These are phyloP conservation scores for Curvularia sp. DNA, from an alignment of 2,329 filamentous ascomycete genomes.

Conservation along the genomic window DNA sequence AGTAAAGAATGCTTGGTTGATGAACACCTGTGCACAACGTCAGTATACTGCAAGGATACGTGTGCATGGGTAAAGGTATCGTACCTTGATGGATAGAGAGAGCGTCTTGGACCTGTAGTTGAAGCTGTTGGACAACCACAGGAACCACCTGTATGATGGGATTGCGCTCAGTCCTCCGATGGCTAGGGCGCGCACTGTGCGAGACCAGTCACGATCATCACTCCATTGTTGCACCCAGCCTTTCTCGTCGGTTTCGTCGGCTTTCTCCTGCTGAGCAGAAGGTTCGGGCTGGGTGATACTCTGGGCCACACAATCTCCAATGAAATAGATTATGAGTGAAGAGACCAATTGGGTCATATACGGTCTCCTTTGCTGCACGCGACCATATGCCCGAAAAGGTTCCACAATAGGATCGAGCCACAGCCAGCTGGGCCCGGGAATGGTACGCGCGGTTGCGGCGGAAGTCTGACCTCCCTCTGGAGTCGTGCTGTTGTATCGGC, in stretches of 20 bases:
- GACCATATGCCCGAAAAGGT: constrained; percentile 66
- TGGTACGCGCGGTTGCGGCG: constrained; percentile 36
- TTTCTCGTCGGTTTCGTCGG: constrained; percentile 30
- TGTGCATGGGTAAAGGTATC: background rate
- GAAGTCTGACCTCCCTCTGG: constrained; percentile 29
- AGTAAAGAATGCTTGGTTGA: constrained; percentile 83
- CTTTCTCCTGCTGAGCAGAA: background rate
- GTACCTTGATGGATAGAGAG: constrained; percentile 72
- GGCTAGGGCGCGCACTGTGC: constrained; percentile 73
- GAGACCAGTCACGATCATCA: constrained; percentile 54
- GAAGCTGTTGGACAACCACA: constrained; percentile 81
- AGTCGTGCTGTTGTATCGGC: constrained; percentile 29
- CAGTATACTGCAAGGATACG: background rate
- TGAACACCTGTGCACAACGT: constrained; percentile 59
- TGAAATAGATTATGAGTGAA: constrained; percentile 78
- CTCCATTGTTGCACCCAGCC: constrained; percentile 51
- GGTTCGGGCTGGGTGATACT: constrained; percentile 55
- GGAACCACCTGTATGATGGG: constrained; percentile 82
- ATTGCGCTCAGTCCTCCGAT: constrained; percentile 78
- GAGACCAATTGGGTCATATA: constrained; percentile 80
- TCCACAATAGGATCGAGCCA: constrained; percentile 56
- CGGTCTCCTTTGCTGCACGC: constrained; percentile 73
- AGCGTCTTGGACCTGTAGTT: constrained; percentile 78
- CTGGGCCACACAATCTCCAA: constrained; percentile 80
- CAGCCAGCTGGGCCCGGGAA: constrained; percentile 54